These are phyloP conservation scores for Trichosporon sp. DNA, from an alignment of 1,284 basidiomycete genomes.

Conservation along the genomic window DNA sequence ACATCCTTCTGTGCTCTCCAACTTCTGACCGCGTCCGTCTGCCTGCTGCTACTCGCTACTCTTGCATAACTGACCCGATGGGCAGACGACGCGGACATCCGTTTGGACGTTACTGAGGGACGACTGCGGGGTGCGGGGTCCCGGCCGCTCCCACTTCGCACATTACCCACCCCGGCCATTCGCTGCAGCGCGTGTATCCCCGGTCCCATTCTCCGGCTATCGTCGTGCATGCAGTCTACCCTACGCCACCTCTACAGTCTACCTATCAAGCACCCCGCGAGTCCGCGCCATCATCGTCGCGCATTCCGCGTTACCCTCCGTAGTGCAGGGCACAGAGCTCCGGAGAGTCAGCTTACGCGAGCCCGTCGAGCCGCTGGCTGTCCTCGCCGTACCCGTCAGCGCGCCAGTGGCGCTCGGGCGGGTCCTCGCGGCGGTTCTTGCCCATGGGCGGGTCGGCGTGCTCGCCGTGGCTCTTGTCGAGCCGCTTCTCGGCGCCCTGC, in stretches of 20 bases:
- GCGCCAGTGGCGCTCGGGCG: background rate
- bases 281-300: too few species aligned
- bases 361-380: background rate
- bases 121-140: background rate
- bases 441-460: background rate
- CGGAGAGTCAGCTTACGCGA: background rate
- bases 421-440: background rate
- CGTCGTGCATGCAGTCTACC: too few species aligned
- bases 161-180: background rate
- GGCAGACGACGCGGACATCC: too few species aligned
- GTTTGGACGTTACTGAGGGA: background rate
- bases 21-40: background rate
- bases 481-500: background rate
- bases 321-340: too few species aligned
- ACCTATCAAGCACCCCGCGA: too few species aligned
- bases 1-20: background rate
- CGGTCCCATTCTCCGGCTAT: too few species aligned
- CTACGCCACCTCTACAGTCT: too few species aligned
- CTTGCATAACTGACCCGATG: background rate
- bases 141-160: background rate
- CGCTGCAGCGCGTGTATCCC: too few species aligned
- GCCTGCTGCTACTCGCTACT: background rate
- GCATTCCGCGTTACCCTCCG: too few species aligned
- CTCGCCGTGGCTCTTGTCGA: slow-evolving; percentile 1
- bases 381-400: background rate